Base-by-base conservation (phyloP, 2,329 filamentous ascomycete species). In the Zymoseptoria tritici region DNA sequence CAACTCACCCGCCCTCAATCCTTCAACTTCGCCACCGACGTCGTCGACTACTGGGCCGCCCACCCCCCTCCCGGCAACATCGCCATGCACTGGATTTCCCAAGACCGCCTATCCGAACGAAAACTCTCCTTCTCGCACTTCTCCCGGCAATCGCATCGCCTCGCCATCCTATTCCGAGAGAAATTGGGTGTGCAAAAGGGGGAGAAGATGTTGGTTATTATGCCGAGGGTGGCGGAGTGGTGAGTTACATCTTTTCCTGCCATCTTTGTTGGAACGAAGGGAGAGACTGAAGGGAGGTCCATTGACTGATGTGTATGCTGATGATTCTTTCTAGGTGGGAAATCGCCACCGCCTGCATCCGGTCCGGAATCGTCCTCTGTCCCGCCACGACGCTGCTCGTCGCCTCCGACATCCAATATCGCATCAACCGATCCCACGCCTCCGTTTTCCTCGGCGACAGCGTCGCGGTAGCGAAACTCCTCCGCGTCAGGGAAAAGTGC, bases 11-110 rank as follows among this genome's bases (percentile, higher is more conserved):
- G 66, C 20, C 66, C 65, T 4, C 60, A 57, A 42, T 59, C 60
- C 53, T 77, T 77, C 74, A 76, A 77, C 66, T 77, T 76, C 60
- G 74, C 75, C 9, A 67, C 62, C 49, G 70, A 76, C 67, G 72
- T 77, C 52, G 71, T 77, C 55, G 75, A 77, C 62, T 69, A 74
- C 63, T 76, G 73, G 73, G 75, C 75, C 13, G 49, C 57, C 1
- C 65, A 68, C 13, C 60, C 67, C 8, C 68, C 64, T 4, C 57
- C 64, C 4, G 66, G 63, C 3, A 56, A 54, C 6, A 61, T 66
- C n/a, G 75, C 75, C 9, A 72, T 77, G 67, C 66, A 74, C 56
- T 77, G 75, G 75, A 64, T 75, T 42, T 72, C 73, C 13, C 68
- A 75, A 55, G 67, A 73, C 29, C 67, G 71, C 13, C 64, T 62